Conservation (phyloP, 345 rosid species). For the Eucalyptus tenuipes region DNA sequence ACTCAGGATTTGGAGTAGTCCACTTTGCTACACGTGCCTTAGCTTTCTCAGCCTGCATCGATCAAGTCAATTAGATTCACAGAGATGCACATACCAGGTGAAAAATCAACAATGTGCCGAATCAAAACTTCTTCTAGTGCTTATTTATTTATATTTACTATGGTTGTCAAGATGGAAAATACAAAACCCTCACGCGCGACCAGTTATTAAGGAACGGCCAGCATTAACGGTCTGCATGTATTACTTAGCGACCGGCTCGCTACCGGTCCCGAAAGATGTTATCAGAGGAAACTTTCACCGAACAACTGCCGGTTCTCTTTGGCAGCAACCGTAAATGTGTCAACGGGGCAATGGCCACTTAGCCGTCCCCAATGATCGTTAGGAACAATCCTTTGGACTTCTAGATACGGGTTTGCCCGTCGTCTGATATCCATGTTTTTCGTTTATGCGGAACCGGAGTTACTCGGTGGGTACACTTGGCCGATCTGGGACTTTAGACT, state of each 20-base stretch:
- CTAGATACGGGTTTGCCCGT: not conserved
- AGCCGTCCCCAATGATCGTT: not conserved
- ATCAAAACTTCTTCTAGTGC: not conserved
- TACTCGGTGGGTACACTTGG: not conserved
- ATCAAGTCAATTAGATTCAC: not conserved
- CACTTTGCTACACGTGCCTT: slow-evolving; percentile 4
- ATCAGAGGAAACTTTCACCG: not conserved
- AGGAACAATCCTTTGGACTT: not conserved
- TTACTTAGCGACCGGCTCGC: not conserved
- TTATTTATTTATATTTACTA: not conserved
- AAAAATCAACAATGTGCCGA: not conserved
- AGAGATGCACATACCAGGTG: not conserved
- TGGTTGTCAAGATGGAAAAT: not conserved
- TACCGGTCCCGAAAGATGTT: not conserved
- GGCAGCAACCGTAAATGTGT: not conserved
- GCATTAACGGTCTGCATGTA: not conserved
- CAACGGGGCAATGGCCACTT: not conserved
- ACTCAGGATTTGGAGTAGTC: not conserved
- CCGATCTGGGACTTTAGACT: not conserved
- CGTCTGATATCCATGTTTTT: not conserved
- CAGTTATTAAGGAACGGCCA: not conserved
- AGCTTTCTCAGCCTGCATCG: slow-evolving; percentile 21
- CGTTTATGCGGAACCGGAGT: not conserved
- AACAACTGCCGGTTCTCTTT: not conserved
- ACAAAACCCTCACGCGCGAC: not conserved